Evolutionary conservation across 176 grass and related monocot species (phyloP).

Genomic region (Eragrostis nindensis): DNA sequence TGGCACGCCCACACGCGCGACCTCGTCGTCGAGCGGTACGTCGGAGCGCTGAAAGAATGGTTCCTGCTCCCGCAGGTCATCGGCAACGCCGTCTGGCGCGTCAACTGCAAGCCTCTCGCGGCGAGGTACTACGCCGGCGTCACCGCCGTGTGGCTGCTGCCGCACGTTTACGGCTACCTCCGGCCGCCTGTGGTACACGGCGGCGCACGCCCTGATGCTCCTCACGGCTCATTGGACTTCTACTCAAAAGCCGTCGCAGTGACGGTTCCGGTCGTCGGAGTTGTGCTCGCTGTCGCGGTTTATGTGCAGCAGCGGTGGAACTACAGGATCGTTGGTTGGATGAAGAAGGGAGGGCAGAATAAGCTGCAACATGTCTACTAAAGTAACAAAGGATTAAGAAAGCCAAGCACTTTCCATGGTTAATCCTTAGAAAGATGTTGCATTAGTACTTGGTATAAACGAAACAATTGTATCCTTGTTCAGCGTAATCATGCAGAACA

Average conservation of each 20-base stretch:
- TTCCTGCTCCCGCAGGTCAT: conserved; percentile 85
- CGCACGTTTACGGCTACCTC: conserved; percentile 80
- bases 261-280: conserved; percentile 61
- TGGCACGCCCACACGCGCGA: conserved; percentile 56
- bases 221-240: conserved; percentile 71
- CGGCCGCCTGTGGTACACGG: conserved; percentile 67
- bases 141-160: conserved; percentile 77
- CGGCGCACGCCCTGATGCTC: conserved; percentile 44
- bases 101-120: conserved; percentile 73
- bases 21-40: conserved; percentile 72
- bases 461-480: too few relatives aligned
- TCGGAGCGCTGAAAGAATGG: conserved; percentile 71
- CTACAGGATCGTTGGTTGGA: conserved; percentile 67
- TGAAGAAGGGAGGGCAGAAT: conserved; percentile 65
- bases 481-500: too few relatives aligned
- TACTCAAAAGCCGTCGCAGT: conserved; percentile 79
- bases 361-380: conserved; percentile 54
- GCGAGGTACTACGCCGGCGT: conserved; percentile 72
- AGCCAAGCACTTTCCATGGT: too few relatives aligned
- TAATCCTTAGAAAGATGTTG: too few relatives aligned
- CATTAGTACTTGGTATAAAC: too few relatives aligned
- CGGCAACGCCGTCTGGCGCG: conserved; percentile 75
- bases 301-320: conserved; percentile 90
- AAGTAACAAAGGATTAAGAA: too few relatives aligned
- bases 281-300: conserved; percentile 49